These are phyloP conservation scores for Aspergillus novofumigatus DNA, from an alignment of 2,329 filamentous ascomycete genomes.

Conservation along the genomic window DNA sequence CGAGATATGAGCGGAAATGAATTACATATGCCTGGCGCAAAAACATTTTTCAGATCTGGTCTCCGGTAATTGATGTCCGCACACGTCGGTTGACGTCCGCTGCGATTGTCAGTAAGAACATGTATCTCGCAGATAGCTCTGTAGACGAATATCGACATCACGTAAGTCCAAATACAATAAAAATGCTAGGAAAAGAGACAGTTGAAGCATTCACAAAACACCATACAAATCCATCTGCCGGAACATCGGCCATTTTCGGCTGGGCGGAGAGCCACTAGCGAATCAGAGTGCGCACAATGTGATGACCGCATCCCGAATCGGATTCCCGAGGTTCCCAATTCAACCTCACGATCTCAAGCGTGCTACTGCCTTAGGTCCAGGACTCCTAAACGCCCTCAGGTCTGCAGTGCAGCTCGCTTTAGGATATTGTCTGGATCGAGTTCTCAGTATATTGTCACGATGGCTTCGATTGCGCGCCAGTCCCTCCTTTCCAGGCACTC, in stretches of 20 bases:
- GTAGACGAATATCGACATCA: neutral
- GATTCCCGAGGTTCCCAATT: conserved; percentile 36
- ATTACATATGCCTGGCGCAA: conserved; percentile 4
- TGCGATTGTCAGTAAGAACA: neutral
- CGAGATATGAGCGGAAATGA: neutral
- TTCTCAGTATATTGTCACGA: conserved; percentile 21
- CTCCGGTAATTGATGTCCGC: neutral
- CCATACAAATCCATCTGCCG: conserved; percentile 8
- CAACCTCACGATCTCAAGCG: conserved; percentile 23
- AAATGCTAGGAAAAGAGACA: neutral
- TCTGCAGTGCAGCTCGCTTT: neutral
- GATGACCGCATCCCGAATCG: conserved; percentile 38
- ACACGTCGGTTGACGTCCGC: neutral
- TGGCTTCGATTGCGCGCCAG: conserved; percentile 41
- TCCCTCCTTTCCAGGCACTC: conserved; percentile 35
- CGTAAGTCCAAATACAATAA: neutral
- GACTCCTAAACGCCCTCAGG: neutral
- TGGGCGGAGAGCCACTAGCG: conserved; percentile 30
- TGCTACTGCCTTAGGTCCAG: neutral
- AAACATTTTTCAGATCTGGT: conserved; percentile 7
- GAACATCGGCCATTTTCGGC: conserved; percentile 37
- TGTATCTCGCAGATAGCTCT: neutral
- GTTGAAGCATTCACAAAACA: neutral
- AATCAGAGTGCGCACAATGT: conserved; percentile 34
- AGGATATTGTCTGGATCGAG: neutral